Base-by-base conservation (phyloP, 2,329 filamentous ascomycete species). In the Colletotrichum siamense region DNA sequence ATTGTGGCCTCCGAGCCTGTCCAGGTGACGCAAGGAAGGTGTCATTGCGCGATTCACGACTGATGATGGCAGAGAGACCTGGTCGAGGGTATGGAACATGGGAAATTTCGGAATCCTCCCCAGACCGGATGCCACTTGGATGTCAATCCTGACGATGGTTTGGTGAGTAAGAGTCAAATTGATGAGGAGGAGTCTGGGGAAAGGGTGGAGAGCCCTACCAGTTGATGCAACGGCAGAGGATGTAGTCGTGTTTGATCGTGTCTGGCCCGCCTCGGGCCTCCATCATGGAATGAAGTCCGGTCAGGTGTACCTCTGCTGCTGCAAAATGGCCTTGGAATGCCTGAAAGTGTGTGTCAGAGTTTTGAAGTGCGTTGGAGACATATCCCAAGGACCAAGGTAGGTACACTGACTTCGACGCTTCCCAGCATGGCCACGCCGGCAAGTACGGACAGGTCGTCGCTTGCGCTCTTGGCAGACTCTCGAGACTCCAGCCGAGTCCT, bases 71-170 rank as follows among this genome's bases (percentile, higher is more conserved):
- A 78, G 76, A 8, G 69, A 64, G 26, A 78, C 70, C 73, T 78
- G 70, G 39, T 76, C 76, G 30, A 78, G 67, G 0, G 77, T 78
- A 36, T 78, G 77, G 55, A 78, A 78, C 63, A 73, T 70, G 57
- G 77, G 76, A n/a, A 78, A 72, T 32, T 67, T 67, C 34, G 77
- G 76, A 4, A 78, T 64, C 22, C 73, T 63, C 2, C 77, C 77
- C n/a, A 78, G 63, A 15, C 76, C 77, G 15, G 77, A 77, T 8
- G 77, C 77, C n/a, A 78, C 77, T 32, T 78, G 76, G 6, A 78
- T 71, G 16, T 73, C 73, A 36, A 72, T 76, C 71, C 75, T 76
- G 62, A 52, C 16, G n/a, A 30, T 15, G 32, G 16, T 36, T 15
- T 28, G 49, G 71, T 75, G 49, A 75, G 75, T 10, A 13, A n/a